Conservation (phyloP, 2,329 filamentous ascomycete genomes). For the Erysiphe neolycopersici region DNA sequence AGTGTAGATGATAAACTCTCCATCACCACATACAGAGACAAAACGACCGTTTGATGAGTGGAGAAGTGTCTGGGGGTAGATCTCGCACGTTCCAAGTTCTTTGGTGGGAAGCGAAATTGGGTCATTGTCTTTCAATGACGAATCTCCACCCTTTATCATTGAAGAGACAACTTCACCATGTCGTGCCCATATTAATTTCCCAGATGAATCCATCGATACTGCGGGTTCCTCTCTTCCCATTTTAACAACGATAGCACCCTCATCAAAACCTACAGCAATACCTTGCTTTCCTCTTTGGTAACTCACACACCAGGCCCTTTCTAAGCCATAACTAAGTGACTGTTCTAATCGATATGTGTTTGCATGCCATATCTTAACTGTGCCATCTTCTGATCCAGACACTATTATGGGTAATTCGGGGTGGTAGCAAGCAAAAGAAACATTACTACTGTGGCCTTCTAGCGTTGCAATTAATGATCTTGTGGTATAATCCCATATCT, state of each 20-base stretch:
- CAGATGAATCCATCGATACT: slow-evolving; percentile 87
- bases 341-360: slow-evolving; percentile 94
- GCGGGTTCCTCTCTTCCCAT: slow-evolving; percentile 93
- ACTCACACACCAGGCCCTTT: slow-evolving; percentile 91
- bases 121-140: slow-evolving; percentile 62
- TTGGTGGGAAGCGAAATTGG: slow-evolving; percentile 72
- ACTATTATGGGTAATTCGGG: slow-evolving; percentile 92
- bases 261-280: slow-evolving; percentile 86
- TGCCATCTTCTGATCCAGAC: slow-evolving; percentile 91
- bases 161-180: slow-evolving; percentile 89
- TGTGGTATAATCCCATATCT: slow-evolving; percentile 97
- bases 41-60: slow-evolving; percentile 92
- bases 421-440: slow-evolving; percentile 94
- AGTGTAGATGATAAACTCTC: slow-evolving; percentile 97
- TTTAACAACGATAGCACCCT: slow-evolving; percentile 92
- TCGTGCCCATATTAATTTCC: slow-evolving; percentile 87
- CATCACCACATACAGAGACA: slow-evolving; percentile 74
- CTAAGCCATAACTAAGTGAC: slow-evolving; percentile 81
- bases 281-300: slow-evolving; percentile 90
- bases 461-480: slow-evolving; percentile 92
- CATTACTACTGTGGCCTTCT: slow-evolving; percentile 92
- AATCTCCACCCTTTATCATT: slow-evolving; percentile 83
- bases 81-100: slow-evolving; percentile 84
- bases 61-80: slow-evolving; percentile 80
- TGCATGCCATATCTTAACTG: slow-evolving; percentile 94